A percentile compares a stretch with the other conserved stretches of the same genome.
phyloP scores from a whole-genome alignment of 2,329 filamentous ascomycete genomes.

The Exophiala sp. region DNA sequence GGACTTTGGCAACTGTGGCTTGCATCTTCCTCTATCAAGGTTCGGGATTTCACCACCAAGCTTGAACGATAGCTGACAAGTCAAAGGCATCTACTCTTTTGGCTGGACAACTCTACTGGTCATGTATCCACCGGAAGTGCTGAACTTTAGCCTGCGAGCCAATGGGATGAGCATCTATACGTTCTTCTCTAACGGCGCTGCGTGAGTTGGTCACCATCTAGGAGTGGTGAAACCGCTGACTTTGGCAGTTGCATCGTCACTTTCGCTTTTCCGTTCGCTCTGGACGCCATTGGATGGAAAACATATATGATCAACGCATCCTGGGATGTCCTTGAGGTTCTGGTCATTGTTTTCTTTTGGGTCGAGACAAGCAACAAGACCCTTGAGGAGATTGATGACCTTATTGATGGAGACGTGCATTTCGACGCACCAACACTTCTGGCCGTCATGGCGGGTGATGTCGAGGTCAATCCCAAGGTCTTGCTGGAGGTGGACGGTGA shows the following conservation, averaged over 20 bases:
- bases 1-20: conserved; percentile 37
- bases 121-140: conserved; percentile 35
- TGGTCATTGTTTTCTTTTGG: conserved; percentile 23
- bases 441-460: not conserved
- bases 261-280: conserved; percentile 41
- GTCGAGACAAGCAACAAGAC: conserved; percentile 27
- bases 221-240: not conserved
- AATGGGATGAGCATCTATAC: conserved; percentile 23
- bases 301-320: conserved; percentile 41
- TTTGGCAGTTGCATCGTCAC: conserved; percentile 34
- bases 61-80: conserved; percentile 35
- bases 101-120: conserved; percentile 46
- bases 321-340: conserved; percentile 39
- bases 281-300: conserved; percentile 34
- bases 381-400: conserved; percentile 29
- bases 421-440: not conserved
- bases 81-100: conserved; percentile 46
- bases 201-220: conserved; percentile 24
- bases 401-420: conserved; percentile 21
- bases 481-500: too few species aligned
- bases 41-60: conserved; percentile 28
- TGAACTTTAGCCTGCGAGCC: conserved; percentile 32
- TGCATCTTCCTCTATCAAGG: conserved; percentile 35
- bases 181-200: conserved; percentile 29
- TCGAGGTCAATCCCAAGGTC: not conserved